Evolutionary conservation across 352 stramenopile genomes (phyloP).

Genomic region (Pseudoperonospora humuli): DNA sequence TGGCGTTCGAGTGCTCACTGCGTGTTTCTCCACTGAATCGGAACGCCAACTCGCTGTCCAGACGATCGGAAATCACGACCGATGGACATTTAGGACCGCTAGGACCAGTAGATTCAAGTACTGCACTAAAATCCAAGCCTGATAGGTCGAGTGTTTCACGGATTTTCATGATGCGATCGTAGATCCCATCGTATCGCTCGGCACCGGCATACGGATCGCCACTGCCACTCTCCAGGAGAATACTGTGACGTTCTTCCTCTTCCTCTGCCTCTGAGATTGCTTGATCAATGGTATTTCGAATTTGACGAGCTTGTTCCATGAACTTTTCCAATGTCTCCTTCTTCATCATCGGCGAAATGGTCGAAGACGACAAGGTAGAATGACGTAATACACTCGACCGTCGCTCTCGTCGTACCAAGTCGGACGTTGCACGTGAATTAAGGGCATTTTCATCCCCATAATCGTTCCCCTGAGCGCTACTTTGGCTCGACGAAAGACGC

Average conservation of each 20-base stretch:
- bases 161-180: conserved; percentile 44
- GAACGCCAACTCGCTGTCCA: conserved; percentile 20
- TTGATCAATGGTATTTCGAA: conserved; percentile 59
- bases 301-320: conserved; percentile 56
- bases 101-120: conserved; percentile 27
- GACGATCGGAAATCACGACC: conserved; percentile 10
- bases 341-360: conserved; percentile 21
- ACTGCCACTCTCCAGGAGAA: conserved; percentile 16
- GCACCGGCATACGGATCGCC: conserved; percentile 16
- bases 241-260: conserved; percentile 25
- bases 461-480: conserved; percentile 6
- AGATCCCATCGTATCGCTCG: conserved; percentile 35
- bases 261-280: conserved; percentile 56
- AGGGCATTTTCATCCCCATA: conserved; percentile 5
- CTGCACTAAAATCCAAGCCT: conserved; percentile 37
- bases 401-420: conserved; percentile 6
- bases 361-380: conserved; percentile 28
- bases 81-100: conserved; percentile 11
- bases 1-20: conserved; percentile 11
- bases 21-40: conserved; percentile 14
- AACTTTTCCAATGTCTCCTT: conserved; percentile 45
- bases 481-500: conserved; percentile 5
- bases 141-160: conserved; percentile 42
- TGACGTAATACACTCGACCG: conserved; percentile 14
- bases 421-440: conserved; percentile 8